Conservation (phyloP, 108 stramenopile species). For the Mediolabrus comicus region DNA sequence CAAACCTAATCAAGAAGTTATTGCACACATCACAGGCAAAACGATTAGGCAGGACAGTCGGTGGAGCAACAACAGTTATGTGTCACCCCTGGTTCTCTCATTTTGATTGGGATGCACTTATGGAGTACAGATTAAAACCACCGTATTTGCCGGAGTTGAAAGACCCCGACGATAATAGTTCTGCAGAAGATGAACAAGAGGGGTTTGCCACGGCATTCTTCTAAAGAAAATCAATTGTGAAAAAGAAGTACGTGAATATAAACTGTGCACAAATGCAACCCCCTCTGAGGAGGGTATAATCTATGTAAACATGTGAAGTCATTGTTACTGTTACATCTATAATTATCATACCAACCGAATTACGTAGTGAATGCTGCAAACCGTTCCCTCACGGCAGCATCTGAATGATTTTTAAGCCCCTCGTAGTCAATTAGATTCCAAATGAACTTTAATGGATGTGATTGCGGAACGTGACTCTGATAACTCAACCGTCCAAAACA, state of each 20-base stretch:
- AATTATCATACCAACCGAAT: too few species aligned
- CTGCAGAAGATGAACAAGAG: slow-evolving; percentile 24
- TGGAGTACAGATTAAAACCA: slow-evolving; percentile 32
- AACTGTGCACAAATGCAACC: too few species aligned
- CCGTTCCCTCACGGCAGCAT: slow-evolving; percentile 3
- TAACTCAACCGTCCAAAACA: slow-evolving; percentile 48
- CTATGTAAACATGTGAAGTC: too few species aligned
- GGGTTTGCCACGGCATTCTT: slow-evolving; percentile 45
- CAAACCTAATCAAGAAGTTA: slow-evolving; percentile 69
- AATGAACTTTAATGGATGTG: slow-evolving; percentile 65
- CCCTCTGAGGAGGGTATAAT: too few species aligned
- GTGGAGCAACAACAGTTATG: slow-evolving; percentile 72
- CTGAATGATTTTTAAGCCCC: slow-evolving; percentile 19
- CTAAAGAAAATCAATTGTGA: background rate
- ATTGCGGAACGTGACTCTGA: slow-evolving; percentile 51
- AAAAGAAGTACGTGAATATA: background rate
- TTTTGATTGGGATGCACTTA: slow-evolving; percentile 65
- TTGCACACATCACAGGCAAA: slow-evolving; percentile 72
- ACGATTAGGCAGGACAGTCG: slow-evolving; percentile 76
- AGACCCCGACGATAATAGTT: slow-evolving; percentile 34
- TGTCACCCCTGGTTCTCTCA: slow-evolving; percentile 76
- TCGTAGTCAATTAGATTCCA: slow-evolving; percentile 76
- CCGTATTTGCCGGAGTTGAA: slow-evolving; percentile 37
- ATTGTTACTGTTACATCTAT: too few species aligned
- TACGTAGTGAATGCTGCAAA: background rate